phyloP scores from a whole-genome alignment of 1,139 yeast genomes.

The Kodamaea suecica region DNA sequence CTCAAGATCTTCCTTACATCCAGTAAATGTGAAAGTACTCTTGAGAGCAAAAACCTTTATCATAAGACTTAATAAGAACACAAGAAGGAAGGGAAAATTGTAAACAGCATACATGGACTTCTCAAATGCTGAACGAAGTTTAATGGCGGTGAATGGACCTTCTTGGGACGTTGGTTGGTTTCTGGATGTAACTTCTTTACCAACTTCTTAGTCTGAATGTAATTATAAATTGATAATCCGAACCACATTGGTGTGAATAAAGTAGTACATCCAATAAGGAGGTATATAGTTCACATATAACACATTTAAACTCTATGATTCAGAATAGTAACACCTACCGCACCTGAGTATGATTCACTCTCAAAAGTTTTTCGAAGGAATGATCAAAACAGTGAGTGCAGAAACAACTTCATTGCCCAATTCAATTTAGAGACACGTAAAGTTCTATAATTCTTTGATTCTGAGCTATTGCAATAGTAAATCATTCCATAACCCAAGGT shows the following conservation, averaged over 20 bases:
- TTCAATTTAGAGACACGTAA: constrained; percentile 9
- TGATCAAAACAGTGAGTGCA: not conserved
- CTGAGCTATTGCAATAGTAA: constrained; percentile 27
- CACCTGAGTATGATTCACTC: not conserved
- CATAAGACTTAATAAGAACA: not conserved
- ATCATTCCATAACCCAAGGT: constrained; percentile 43
- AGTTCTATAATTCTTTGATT: constrained; percentile 25
- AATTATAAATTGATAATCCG: not conserved
- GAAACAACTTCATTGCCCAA: not conserved
- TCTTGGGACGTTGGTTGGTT: not conserved
- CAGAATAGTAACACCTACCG: not conserved
- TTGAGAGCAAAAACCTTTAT: not conserved
- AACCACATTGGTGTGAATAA: not conserved
- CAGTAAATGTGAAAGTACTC: not conserved
- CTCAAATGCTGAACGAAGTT: not conserved
- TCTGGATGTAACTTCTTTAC: not conserved
- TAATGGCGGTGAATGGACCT: not conserved
- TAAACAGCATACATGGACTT: constrained; percentile 1
- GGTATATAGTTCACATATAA: not conserved
- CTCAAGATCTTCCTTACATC: not conserved
- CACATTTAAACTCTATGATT: too few relatives aligned
- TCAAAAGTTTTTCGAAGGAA: not conserved
- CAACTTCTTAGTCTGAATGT: not conserved
- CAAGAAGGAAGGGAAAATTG: not conserved
- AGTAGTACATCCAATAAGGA: not conserved